These are phyloP conservation scores for Cicer cuneatum DNA, from an alignment of 306 rosid species.

Conservation along the genomic window DNA sequence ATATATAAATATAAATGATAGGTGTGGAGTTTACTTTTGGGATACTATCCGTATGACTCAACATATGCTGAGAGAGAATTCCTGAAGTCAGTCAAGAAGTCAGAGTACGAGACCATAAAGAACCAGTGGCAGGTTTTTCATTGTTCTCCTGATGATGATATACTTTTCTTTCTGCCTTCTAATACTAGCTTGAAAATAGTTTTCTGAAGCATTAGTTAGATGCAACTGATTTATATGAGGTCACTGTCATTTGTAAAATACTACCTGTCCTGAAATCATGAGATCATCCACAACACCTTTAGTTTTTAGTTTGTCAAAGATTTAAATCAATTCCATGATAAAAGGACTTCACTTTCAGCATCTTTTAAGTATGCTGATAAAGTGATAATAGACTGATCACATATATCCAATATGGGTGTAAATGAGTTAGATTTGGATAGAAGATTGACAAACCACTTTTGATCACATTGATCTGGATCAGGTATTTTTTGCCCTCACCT, in stretches of 20 bases:
- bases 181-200: conserved; percentile 12
- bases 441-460: conserved; percentile 13
- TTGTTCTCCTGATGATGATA: conserved; percentile 9
- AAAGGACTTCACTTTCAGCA: conserved; percentile 13
- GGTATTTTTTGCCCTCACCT: background rate
- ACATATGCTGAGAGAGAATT: conserved; percentile 95
- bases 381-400: conserved; percentile 31
- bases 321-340: conserved; percentile 20
- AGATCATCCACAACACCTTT: conserved; percentile 4
- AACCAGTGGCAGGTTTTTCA: conserved; percentile 95
- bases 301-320: conserved; percentile 25
- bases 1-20: conserved; percentile 45
- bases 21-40: conserved; percentile 96
- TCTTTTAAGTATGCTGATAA: conserved; percentile 29
- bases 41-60: conserved; percentile 78
- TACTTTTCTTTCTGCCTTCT: conserved; percentile 30
- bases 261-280: conserved; percentile 13
- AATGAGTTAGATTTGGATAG: conserved; percentile 4
- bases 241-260: background rate
- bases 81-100: conserved; percentile 68
- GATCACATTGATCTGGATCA: background rate
- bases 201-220: conserved; percentile 23
- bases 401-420: conserved; percentile 33
- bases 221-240: conserved; percentile 15
- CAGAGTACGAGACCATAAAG: conserved; percentile 84